Percentiles rank a stretch among this genome's conserved stretches.
Conservation (phyloP, 2,329 filamentous ascomycete species). For the Thermothelomyces thermophilus region DNA sequence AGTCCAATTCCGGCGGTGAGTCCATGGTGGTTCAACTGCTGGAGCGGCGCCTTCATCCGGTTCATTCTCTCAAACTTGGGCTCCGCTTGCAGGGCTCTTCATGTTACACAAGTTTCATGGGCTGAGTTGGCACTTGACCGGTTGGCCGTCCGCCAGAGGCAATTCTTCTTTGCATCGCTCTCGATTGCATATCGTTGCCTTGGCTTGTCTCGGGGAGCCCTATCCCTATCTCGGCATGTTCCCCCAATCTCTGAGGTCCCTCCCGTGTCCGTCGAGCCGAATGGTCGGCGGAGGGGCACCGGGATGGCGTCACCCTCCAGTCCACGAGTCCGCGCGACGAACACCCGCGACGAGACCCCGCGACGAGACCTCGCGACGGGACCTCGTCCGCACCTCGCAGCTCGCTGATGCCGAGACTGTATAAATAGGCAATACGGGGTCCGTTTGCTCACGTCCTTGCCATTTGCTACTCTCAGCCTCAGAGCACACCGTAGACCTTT, state of each 20-base stretch:
- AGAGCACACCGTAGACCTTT: not conserved
- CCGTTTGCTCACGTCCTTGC: too few relatives aligned
- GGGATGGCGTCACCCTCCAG: conserved; percentile 1
- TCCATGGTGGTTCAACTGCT: not conserved
- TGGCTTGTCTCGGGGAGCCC: not conserved
- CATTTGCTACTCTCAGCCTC: not conserved
- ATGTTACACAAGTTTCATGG: not conserved
- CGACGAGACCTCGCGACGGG: too few relatives aligned
- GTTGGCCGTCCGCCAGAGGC: not conserved
- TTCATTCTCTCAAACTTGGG: not conserved
- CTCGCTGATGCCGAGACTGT: not conserved
- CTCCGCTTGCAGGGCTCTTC: not conserved
- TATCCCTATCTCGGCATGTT: not conserved
- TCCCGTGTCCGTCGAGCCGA: not conserved
- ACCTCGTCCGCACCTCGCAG: too few relatives aligned
- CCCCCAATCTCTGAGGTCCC: not conserved
- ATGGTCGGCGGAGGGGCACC: not conserved
- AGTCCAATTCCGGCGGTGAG: conserved; percentile 6
- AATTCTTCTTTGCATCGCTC: not conserved
- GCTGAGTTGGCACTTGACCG: not conserved
- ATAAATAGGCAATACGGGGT: not conserved
- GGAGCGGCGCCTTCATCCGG: not conserved
- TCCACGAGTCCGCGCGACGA: not conserved
- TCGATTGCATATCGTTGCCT: not conserved
- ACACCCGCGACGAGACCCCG: not conserved